Evolutionary conservation across 1,284 basidiomycete genomes (phyloP).

Genomic region (Moesziomyces parantarcticus): DNA sequence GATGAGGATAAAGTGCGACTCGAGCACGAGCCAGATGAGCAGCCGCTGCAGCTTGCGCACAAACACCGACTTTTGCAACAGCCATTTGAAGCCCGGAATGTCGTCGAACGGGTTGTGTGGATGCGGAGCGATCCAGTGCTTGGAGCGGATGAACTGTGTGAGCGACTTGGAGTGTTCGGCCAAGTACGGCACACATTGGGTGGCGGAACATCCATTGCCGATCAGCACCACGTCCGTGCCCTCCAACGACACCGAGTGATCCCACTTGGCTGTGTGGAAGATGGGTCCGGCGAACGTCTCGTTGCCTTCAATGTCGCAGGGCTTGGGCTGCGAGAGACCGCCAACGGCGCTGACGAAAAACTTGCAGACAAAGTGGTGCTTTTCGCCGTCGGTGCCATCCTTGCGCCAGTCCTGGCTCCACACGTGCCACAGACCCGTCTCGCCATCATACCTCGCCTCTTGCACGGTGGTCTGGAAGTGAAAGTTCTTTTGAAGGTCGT

Average conservation of each 20-base stretch:
- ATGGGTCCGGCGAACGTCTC: slow-evolving; percentile 61
- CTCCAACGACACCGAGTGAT: slow-evolving; percentile 61
- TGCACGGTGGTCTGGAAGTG: slow-evolving; percentile 55
- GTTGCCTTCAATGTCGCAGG: slow-evolving; percentile 57
- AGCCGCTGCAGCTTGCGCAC: slow-evolving; percentile 52
- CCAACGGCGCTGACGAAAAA: slow-evolving; percentile 62
- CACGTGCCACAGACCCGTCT: slow-evolving; percentile 63
- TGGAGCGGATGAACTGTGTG: slow-evolving; percentile 62
- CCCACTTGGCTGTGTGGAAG: slow-evolving; percentile 68
- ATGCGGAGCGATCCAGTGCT: slow-evolving; percentile 60
- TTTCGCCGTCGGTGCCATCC: slow-evolving; percentile 2
- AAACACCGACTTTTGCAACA: slow-evolving; percentile 42
- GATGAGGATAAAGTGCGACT: slow-evolving; percentile 57
- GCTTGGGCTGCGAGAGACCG: slow-evolving; percentile 61
- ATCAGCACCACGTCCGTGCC: slow-evolving; percentile 67
- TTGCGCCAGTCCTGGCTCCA: slow-evolving; percentile 39
- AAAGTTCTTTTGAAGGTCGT: slow-evolving; percentile 50
- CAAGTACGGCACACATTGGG: slow-evolving; percentile 59
- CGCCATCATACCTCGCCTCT: slow-evolving; percentile 56
- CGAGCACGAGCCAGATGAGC: slow-evolving; percentile 59
- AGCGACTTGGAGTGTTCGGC: slow-evolving; percentile 52
- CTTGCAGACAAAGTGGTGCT: slow-evolving; percentile 62
- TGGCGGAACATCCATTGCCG: slow-evolving; percentile 64
- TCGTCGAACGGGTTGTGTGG: slow-evolving; percentile 50
- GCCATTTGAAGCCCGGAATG: slow-evolving; percentile 58